These are phyloP conservation scores for Reticulomyxa filosa DNA, from an alignment of 78 protist species.

Conservation along the genomic window DNA sequence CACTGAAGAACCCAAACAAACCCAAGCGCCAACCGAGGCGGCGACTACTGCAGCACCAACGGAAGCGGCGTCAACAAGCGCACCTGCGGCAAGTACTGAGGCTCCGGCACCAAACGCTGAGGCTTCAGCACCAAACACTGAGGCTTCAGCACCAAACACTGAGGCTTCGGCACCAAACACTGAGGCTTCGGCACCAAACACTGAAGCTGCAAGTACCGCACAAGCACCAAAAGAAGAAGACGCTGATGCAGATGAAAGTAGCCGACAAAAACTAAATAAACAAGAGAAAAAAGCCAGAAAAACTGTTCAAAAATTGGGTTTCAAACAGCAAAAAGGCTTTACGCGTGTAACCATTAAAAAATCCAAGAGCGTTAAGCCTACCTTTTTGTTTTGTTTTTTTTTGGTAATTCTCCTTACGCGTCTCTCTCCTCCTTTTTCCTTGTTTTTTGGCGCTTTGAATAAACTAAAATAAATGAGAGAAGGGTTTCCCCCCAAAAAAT, in stretches of 20 bases:
- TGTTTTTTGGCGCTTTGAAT: background rate
- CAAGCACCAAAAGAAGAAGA: too few species aligned
- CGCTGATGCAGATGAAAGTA: background rate
- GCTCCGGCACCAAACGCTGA: too few species aligned
- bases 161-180: too few species aligned
- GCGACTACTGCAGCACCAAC: too few species aligned
- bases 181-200: background rate
- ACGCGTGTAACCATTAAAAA: slow-evolving; percentile 54
- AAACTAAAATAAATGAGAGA: background rate
- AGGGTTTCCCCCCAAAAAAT: too few species aligned
- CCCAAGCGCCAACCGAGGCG: too few species aligned
- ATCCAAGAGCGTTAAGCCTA: slow-evolving; percentile 17
- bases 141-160: too few species aligned
- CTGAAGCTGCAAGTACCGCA: background rate
- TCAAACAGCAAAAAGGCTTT: slow-evolving; percentile 48
- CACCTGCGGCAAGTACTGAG: too few species aligned
- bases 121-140: too few species aligned
- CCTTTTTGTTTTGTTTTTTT: background rate
- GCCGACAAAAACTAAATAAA: slow-evolving; percentile 26
- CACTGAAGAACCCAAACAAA: too few species aligned
- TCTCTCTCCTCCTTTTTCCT: background rate
- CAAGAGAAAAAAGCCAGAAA: slow-evolving; percentile 65
- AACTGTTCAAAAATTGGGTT: slow-evolving; percentile 68
- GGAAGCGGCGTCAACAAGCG: too few species aligned
- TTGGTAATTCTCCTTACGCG: background rate